phyloP scores from a whole-genome alignment of 1,284 basidiomycete species.

The Sporisorium scitamineum region DNA sequence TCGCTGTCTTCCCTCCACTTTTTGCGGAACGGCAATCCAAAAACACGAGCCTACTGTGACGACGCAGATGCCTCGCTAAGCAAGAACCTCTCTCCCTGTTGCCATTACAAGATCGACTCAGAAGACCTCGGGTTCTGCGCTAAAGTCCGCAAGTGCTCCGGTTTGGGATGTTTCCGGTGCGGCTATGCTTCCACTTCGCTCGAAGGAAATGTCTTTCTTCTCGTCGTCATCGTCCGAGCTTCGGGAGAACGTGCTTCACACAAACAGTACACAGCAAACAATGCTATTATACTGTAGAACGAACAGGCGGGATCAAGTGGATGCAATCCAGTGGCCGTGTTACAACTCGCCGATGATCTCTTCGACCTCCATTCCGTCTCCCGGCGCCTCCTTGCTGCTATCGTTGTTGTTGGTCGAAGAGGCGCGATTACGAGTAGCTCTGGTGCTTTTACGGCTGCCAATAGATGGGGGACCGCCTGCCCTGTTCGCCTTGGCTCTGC shows the following conservation, averaged over 20 bases:
- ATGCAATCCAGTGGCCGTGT: neutral
- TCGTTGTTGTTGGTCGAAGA: constrained; percentile 12
- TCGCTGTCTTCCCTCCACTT: neutral
- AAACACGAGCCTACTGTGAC: too few species aligned
- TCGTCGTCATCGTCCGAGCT: neutral
- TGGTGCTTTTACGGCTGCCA: constrained; percentile 20
- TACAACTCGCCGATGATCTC: constrained; percentile 44
- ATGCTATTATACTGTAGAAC: too few species aligned
- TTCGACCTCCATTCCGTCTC: constrained; percentile 42
- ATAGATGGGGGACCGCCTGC: constrained; percentile 31
- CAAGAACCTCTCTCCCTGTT: too few species aligned
- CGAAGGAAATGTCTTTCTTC: neutral
- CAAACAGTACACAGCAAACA: too few species aligned
- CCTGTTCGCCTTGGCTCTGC: constrained; percentile 2
- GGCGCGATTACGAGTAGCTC: constrained; percentile 15
- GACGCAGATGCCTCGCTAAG: too few species aligned
- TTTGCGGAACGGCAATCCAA: too few species aligned
- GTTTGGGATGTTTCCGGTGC: too few species aligned
- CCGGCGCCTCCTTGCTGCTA: constrained; percentile 25
- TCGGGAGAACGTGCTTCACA: neutral
- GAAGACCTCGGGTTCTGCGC: too few species aligned
- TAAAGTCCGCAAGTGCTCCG: too few species aligned
- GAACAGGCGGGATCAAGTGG: too few species aligned
- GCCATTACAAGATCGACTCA: neutral
- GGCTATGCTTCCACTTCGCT: neutral